Evolutionary conservation across 2,329 filamentous ascomycete species (phyloP).

Genomic region (Exophiala calicioides): DNA sequence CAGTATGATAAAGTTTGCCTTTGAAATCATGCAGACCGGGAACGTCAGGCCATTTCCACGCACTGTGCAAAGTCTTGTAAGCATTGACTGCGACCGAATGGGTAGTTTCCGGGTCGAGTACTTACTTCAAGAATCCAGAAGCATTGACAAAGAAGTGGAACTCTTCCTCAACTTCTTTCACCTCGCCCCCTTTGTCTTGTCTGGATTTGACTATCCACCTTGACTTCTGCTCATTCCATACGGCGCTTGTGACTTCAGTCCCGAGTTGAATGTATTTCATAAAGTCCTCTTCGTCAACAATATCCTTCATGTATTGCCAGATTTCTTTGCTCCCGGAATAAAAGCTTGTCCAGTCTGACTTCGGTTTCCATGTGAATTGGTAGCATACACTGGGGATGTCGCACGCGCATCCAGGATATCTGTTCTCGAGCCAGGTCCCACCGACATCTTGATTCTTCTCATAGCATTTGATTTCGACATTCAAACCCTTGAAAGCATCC

Average conservation of each 20-base stretch:
- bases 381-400: slow-evolving; percentile 36
- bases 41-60: slow-evolving; percentile 50
- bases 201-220: slow-evolving; percentile 30
- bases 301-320: slow-evolving; percentile 51
- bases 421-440: too few species aligned
- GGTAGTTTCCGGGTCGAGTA: slow-evolving; percentile 43
- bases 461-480: slow-evolving; percentile 14
- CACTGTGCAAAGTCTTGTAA: slow-evolving; percentile 53
- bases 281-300: slow-evolving; percentile 37
- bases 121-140: slow-evolving; percentile 38
- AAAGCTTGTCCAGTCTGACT: slow-evolving; percentile 55
- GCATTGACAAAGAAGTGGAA: slow-evolving; percentile 45
- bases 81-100: too few species aligned
- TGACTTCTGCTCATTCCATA: slow-evolving; percentile 53
- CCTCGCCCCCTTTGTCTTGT: slow-evolving; percentile 41
- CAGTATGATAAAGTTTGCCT: slow-evolving; percentile 33
- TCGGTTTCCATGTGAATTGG: slow-evolving; percentile 40
- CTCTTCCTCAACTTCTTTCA: slow-evolving; percentile 53
- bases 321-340: slow-evolving; percentile 63
- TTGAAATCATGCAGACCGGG: slow-evolving; percentile 32
- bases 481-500: neutral
- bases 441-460: slow-evolving; percentile 34
- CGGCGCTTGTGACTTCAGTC: slow-evolving; percentile 53
- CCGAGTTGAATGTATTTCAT: slow-evolving; percentile 61
- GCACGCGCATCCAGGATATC: slow-evolving; percentile 36